Percentiles rank a stretch among this genome's conserved stretches.
These are phyloP conservation scores for Fusarium sp. DNA, from an alignment of 2,329 filamentous ascomycete genomes.

Conservation along the genomic window DNA sequence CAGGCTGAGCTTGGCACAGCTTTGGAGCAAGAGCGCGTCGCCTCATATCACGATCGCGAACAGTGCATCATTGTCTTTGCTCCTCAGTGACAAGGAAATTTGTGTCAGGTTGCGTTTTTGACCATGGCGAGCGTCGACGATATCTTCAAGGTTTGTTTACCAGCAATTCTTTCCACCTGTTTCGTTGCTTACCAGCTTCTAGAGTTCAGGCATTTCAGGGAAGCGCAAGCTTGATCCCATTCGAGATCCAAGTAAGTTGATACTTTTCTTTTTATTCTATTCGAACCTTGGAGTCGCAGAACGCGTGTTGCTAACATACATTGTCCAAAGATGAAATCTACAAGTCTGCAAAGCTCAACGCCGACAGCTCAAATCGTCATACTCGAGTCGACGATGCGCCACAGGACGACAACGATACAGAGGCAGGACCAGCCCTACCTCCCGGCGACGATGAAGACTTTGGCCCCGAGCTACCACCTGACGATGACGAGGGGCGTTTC, in stretches of 20 bases:
- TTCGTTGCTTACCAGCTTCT: slow-evolving; percentile 29
- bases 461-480: slow-evolving; percentile 58
- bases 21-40: not conserved
- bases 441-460: slow-evolving; percentile 66
- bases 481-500: slow-evolving; percentile 88
- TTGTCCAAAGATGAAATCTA: slow-evolving; percentile 67
- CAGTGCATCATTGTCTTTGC: not conserved
- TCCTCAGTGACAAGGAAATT: not conserved
- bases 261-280: not conserved
- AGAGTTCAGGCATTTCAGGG: slow-evolving; percentile 58
- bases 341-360: slow-evolving; percentile 68
- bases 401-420: slow-evolving; percentile 66
- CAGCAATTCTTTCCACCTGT: not conserved
- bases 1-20: slow-evolving; percentile 6
- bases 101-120: no score
- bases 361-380: slow-evolving; percentile 59
- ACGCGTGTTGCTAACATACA: not conserved
- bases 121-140: slow-evolving; percentile 70
- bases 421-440: slow-evolving; percentile 58
- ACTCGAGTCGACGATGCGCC: slow-evolving; percentile 56
- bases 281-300: not conserved
- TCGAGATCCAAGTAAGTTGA: slow-evolving; percentile 69
- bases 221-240: slow-evolving; percentile 74
- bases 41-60: slow-evolving; percentile 16
- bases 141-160: slow-evolving; percentile 62